Percentiles rank a stretch among this genome's conserved stretches.
phyloP scores from a whole-genome alignment of 495 filamentous ascomycete species.

The Monascus purpureus region DNA sequence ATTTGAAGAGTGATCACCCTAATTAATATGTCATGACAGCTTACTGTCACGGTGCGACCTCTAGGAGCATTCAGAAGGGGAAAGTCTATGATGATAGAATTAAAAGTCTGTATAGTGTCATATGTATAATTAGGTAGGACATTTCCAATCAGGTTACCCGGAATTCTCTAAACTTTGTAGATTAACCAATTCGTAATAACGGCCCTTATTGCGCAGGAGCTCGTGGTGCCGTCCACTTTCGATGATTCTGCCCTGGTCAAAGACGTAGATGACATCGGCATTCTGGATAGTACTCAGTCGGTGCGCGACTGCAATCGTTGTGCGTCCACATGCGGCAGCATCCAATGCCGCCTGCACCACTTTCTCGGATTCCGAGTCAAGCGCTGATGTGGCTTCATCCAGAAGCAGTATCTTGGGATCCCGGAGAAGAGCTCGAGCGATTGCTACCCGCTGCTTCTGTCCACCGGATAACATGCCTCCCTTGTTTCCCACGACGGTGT shows the following conservation, averaged over 20 bases:
- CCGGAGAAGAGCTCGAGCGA: constrained; percentile 58
- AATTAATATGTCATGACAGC: no score
- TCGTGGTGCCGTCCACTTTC: constrained; percentile 61
- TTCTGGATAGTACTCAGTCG: constrained; percentile 68
- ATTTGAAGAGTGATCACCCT: no score
- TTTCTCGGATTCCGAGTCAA: constrained; percentile 73
- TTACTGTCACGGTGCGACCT: no score
- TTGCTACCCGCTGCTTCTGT: constrained; percentile 73
- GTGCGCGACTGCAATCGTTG: constrained; percentile 69
- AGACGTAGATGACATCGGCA: constrained; percentile 73
- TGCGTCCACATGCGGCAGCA: constrained; percentile 56
- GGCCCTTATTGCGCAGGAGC: constrained; percentile 48
- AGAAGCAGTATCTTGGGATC: constrained; percentile 59
- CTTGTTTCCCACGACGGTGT: constrained; percentile 62
- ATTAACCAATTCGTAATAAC: constrained; percentile 66
- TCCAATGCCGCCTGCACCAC: constrained; percentile 72
- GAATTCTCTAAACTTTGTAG: constrained; percentile 64
- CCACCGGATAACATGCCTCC: constrained; percentile 69
- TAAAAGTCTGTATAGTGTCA: no score
- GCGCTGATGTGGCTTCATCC: constrained; percentile 70
- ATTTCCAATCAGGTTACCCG: constrained; percentile 5
- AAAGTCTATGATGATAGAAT: no score
- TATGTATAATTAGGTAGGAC: no score
- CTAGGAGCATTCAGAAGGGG: no score
- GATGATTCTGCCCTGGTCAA: constrained; percentile 60